phyloP scores from a whole-genome alignment of 2,329 filamentous ascomycete species.

The Curvularia verruculosa region DNA sequence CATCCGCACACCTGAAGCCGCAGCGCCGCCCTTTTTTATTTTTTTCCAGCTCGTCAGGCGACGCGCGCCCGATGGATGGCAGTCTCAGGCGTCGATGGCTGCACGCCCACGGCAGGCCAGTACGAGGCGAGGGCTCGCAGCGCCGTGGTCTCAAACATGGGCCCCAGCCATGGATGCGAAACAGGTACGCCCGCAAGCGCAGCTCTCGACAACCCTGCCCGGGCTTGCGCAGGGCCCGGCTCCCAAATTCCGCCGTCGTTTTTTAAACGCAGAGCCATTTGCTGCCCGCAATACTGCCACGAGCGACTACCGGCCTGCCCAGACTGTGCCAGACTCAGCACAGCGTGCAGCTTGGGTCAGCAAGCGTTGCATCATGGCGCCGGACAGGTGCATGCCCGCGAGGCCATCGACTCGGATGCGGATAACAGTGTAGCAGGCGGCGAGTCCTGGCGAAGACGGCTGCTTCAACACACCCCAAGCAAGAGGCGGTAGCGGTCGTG shows the following conservation, averaged over 20 bases:
- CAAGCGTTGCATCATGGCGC: conserved; percentile 29
- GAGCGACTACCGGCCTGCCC: conserved; percentile 34
- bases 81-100: conserved; percentile 15
- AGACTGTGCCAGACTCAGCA: conserved; percentile 37
- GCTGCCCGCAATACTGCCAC: conserved; percentile 36
- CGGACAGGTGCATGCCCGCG: conserved; percentile 13
- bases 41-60: conserved; percentile 28
- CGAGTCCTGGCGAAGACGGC: background rate
- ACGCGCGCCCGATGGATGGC: conserved; percentile 1
- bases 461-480: background rate
- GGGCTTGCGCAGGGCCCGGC: conserved; percentile 34
- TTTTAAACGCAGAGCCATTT: conserved; percentile 44
- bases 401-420: background rate
- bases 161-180: conserved; percentile 36
- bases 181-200: conserved; percentile 40
- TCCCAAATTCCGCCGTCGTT: conserved; percentile 40
- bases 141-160: conserved; percentile 34
- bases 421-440: background rate
- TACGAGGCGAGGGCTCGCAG: conserved; percentile 28
- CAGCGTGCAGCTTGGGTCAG: conserved; percentile 31
- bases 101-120: conserved; percentile 22
- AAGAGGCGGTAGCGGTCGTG: background rate
- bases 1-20: conserved; percentile 25
- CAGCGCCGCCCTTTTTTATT: conserved; percentile 12
- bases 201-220: conserved; percentile 9